A percentile compares a stretch with the other conserved stretches of the same genome.
These are phyloP conservation scores for Claviceps lovelessii DNA, from an alignment of 2,329 filamentous ascomycete species.

Conservation along the genomic window DNA sequence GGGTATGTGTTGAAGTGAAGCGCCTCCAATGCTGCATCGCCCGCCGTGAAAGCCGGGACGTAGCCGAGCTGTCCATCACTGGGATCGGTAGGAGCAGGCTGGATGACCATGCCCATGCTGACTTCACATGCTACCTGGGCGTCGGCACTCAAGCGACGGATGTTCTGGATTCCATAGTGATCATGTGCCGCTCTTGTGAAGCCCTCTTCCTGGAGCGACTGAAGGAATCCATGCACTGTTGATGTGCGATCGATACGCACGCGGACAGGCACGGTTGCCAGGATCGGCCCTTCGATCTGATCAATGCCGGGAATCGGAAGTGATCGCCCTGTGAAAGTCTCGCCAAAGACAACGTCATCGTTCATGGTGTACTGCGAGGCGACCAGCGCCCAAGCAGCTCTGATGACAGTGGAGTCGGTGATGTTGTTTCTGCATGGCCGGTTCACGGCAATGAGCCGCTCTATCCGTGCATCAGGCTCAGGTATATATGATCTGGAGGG, in stretches of 20 bases:
- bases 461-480: constrained; percentile 2
- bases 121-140: constrained; percentile 7
- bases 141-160: constrained; percentile 11
- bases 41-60: not conserved
- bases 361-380: constrained; percentile 21
- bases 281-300: constrained; percentile 13
- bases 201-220: constrained; percentile 11
- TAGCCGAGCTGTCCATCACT: not conserved
- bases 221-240: constrained; percentile 5
- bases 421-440: constrained; percentile 8
- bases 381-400: constrained; percentile 20
- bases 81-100: not conserved
- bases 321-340: constrained; percentile 14
- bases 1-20: constrained; percentile 4
- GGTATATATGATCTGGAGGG: constrained; percentile 3
- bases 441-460: not conserved
- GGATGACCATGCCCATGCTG: constrained; percentile 6
- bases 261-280: constrained; percentile 14
- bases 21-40: not conserved
- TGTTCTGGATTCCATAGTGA: constrained; percentile 14
- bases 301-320: constrained; percentile 13
- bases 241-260: constrained; percentile 5
- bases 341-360: constrained; percentile 17
- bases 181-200: constrained; percentile 12
- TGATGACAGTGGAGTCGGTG: constrained; percentile 11